These are phyloP conservation scores for Lupinus albus DNA, from an alignment of 306 rosid genomes.

Conservation along the genomic window DNA sequence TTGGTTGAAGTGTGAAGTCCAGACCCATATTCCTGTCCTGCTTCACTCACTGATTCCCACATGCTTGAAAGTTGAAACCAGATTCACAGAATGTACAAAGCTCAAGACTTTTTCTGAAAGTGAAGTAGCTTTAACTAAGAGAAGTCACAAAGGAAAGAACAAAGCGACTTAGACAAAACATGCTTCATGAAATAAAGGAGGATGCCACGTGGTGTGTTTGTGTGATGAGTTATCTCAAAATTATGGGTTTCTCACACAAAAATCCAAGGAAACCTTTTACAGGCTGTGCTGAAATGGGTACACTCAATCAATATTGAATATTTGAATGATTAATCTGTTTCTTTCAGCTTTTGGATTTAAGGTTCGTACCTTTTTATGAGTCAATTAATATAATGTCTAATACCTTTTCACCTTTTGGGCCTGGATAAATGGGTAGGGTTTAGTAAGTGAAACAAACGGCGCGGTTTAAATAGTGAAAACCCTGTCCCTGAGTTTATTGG, in stretches of 20 bases:
- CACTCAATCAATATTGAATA: conserved; percentile 30
- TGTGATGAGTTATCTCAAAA: conserved; percentile 51
- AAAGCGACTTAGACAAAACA: conserved; percentile 19
- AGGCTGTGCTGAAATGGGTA: conserved; percentile 89
- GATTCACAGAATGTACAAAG: conserved; percentile 38
- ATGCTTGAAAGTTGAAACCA: conserved; percentile 46
- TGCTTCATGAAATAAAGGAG: conserved; percentile 31
- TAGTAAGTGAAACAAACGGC: background rate
- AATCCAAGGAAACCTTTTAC: conserved; percentile 46
- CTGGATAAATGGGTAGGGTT: background rate
- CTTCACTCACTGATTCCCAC: conserved; percentile 94
- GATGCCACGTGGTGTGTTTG: conserved; percentile 78
- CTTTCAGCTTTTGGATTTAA: conserved; percentile 38
- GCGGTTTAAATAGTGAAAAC: background rate
- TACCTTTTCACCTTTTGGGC: conserved; percentile 30
- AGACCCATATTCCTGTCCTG: conserved; percentile 63
- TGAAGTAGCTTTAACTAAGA: conserved; percentile 43
- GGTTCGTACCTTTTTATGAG: background rate
- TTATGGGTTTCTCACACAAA: conserved; percentile 53
- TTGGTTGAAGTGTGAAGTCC: conserved; percentile 67
- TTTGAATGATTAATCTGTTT: conserved; percentile 44
- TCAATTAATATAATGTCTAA: conserved; percentile 33
- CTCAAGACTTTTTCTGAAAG: conserved; percentile 35
- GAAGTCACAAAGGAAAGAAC: conserved; percentile 22
- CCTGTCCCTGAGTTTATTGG: too few relatives aligned